These are phyloP conservation scores for Pythium oligandrum DNA, from an alignment of 352 stramenopile species.

Conservation along the genomic window DNA sequence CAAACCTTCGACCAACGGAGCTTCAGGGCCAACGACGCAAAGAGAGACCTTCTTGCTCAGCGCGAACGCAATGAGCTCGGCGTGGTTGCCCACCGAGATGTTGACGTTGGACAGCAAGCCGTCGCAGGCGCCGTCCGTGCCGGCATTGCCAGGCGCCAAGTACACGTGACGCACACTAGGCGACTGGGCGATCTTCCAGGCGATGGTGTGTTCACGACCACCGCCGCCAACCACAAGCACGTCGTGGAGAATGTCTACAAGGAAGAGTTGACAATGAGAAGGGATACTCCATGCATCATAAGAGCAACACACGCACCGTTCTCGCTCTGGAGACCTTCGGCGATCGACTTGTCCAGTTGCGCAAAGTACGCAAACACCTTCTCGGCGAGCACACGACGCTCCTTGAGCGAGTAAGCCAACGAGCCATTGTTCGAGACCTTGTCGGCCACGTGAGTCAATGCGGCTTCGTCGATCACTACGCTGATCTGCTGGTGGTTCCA, in stretches of 20 bases:
- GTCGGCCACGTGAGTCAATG: conserved; percentile 41
- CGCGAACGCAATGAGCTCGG: conserved; percentile 73
- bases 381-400: conserved; percentile 63
- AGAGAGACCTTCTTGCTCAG: conserved; percentile 90
- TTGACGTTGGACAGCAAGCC: conserved; percentile 75
- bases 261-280: not conserved
- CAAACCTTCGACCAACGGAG: conserved; percentile 94
- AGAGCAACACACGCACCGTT: conserved; percentile 16
- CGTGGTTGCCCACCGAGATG: conserved; percentile 53
- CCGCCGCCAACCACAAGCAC: conserved; percentile 92
- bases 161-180: conserved; percentile 73
- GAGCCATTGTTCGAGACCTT: conserved; percentile 61
- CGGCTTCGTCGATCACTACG: conserved; percentile 66
- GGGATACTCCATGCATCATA: too few relatives aligned
- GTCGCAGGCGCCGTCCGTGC: conserved; percentile 46
- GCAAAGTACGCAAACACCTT: conserved; percentile 82
- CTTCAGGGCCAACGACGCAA: conserved; percentile 97
- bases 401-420: conserved; percentile 64
- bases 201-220: conserved; percentile 94
- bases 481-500: conserved; percentile 87
- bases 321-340: conserved; percentile 39
- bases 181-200: conserved; percentile 89
- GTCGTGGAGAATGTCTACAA: conserved; percentile 54
- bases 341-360: conserved; percentile 64
- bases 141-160: conserved; percentile 89